Evolutionary conservation across 768 basidiomycete species (phyloP).

Genomic region (Naematelia aurantialba): DNA sequence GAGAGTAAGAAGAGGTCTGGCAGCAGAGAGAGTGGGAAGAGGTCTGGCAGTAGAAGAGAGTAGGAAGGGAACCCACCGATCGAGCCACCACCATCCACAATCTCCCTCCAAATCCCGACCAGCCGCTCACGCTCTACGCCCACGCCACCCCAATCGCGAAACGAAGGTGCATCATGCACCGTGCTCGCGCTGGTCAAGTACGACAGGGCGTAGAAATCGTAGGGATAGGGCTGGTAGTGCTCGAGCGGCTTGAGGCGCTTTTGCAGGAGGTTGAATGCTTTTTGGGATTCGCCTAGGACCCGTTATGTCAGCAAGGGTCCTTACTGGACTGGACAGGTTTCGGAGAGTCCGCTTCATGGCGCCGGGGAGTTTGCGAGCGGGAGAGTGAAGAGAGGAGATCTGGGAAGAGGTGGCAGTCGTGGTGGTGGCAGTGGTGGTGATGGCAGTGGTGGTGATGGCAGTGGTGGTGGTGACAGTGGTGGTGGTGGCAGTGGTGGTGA

Average conservation of each 20-base stretch:
- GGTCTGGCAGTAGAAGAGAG: no score
- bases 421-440: no score
- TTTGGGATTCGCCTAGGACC: slow-evolving; percentile 40
- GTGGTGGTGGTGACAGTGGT: no score
- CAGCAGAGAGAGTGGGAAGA: no score
- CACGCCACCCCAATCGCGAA: slow-evolving; percentile 46
- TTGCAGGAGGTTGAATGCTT: slow-evolving; percentile 48
- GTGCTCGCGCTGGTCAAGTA: slow-evolving; percentile 48
- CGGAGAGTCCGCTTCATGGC: no score
- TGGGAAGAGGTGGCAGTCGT: no score
- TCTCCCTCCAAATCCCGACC: slow-evolving; percentile 37
- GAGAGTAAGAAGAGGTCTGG: no score
- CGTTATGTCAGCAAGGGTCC: no score
- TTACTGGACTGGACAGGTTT: neutral
- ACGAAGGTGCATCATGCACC: slow-evolving; percentile 44
- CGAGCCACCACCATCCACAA: slow-evolving; percentile 16
- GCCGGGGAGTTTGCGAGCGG: no score
- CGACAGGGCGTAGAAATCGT: slow-evolving; percentile 47
- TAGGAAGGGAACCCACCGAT: slow-evolving; percentile 14
- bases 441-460: no score
- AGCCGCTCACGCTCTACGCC: slow-evolving; percentile 42
- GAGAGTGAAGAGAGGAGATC: no score
- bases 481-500: no score
- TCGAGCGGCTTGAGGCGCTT: slow-evolving; percentile 50
- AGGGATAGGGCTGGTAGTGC: slow-evolving; percentile 48